phyloP scores from a whole-genome alignment of 495 filamentous ascomycete species.

The Trichoderma gamsii region DNA sequence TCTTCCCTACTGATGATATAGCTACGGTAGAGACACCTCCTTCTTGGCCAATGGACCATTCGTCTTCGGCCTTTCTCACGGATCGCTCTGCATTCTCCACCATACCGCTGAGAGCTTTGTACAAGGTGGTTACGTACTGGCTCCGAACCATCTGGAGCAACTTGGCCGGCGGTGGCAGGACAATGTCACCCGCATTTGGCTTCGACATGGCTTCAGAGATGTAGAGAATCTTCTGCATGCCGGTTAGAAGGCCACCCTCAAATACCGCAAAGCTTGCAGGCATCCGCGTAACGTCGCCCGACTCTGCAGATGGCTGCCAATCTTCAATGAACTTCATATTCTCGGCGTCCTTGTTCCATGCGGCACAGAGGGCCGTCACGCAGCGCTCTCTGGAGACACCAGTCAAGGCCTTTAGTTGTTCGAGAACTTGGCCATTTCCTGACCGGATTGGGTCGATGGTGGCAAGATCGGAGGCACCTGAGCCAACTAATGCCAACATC shows the following conservation, averaged over 20 bases:
- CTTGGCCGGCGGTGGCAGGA: constrained; percentile 76
- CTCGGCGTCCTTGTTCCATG: constrained; percentile 85
- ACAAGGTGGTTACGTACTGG: constrained; percentile 84
- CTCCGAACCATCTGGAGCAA: constrained; percentile 76
- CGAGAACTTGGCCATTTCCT: constrained; percentile 50
- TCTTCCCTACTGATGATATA: constrained; percentile 32
- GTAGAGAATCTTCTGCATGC: constrained; percentile 92
- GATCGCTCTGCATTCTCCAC: constrained; percentile 87
- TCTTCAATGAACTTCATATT: constrained; percentile 84
- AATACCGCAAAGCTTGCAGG: constrained; percentile 73
- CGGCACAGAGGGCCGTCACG: constrained; percentile 68
- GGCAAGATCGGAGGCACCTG: constrained; percentile 81
- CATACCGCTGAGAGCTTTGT: constrained; percentile 87
- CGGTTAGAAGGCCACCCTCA: constrained; percentile 66
- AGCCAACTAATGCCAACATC: constrained; percentile 72
- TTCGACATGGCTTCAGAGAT: constrained; percentile 74
- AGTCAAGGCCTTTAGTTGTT: constrained; percentile 65
- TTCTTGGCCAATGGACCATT: constrained; percentile 46
- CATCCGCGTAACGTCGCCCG: constrained; percentile 83
- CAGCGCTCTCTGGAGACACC: constrained; percentile 75
- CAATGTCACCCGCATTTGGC: constrained; percentile 61
- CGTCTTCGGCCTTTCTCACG: constrained; percentile 51
- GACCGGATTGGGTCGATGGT: constrained; percentile 57
- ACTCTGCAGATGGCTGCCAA: constrained; percentile 76
- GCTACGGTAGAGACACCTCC: constrained; percentile 28